phyloP scores from a whole-genome alignment of 768 basidiomycete genomes.

The Trametes sanguinea region DNA sequence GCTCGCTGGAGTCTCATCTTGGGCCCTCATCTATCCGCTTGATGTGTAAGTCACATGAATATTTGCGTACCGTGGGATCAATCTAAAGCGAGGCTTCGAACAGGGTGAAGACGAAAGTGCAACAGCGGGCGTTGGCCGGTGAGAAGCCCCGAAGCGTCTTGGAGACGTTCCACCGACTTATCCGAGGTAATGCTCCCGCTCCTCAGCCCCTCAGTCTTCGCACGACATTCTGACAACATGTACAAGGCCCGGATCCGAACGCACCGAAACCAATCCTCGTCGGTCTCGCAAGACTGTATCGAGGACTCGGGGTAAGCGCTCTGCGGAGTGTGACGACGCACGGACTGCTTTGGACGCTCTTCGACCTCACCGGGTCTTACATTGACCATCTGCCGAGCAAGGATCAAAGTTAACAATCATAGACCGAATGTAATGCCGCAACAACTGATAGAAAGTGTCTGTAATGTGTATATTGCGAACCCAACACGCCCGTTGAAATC shows the following conservation, averaged over 20 bases:
- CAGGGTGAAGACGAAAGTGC: conserved; percentile 94
- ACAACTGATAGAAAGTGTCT: conserved; percentile 3
- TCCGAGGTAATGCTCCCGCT: conserved; percentile 59
- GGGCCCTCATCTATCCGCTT: conserved; percentile 79
- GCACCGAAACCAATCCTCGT: conserved; percentile 73
- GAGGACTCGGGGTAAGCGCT: conserved; percentile 93
- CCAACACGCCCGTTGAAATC: background rate
- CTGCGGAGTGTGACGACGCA: conserved; percentile 91
- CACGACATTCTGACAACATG: background rate
- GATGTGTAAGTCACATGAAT: conserved; percentile 66
- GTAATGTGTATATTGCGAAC: conserved; percentile 20
- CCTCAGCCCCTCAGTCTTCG: background rate
- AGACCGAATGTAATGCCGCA: conserved; percentile 8
- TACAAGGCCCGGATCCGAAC: conserved; percentile 72
- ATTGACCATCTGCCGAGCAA: conserved; percentile 59
- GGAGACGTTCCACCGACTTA: conserved; percentile 75
- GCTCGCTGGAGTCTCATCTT: conserved; percentile 72
- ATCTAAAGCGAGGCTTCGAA: conserved; percentile 19
- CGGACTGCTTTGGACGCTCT: conserved; percentile 91
- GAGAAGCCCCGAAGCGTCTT: conserved; percentile 67
- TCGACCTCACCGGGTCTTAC: conserved; percentile 76
- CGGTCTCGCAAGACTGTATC: conserved; percentile 85
- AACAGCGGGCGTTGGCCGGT: conserved; percentile 86
- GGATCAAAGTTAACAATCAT: conserved; percentile 8
- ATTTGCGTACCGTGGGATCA: background rate